Percentiles rank a stretch among this genome's conserved stretches.
Conservation (phyloP, 306 rosid species). For the Biancaea sappan region DNA sequence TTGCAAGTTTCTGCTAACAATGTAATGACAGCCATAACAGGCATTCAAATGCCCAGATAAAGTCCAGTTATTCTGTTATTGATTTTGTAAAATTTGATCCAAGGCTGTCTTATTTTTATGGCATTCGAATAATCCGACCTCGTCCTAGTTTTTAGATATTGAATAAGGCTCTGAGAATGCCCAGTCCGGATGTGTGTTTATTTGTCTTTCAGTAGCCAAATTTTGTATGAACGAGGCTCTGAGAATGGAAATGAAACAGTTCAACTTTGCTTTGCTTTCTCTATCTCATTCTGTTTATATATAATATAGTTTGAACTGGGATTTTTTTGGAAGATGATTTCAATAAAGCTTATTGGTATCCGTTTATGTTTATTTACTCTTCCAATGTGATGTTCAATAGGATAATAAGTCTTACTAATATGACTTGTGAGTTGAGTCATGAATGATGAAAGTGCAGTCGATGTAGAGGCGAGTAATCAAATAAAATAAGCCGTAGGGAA, state of each 20-base stretch:
- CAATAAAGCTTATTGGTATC: too few relatives aligned
- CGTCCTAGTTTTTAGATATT: neutral
- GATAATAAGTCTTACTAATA: too few relatives aligned
- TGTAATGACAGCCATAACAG: slow-evolving; percentile 30
- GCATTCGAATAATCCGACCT: slow-evolving; percentile 19
- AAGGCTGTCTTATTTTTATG: slow-evolving; percentile 27
- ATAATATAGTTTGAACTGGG: neutral
- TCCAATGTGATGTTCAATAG: neutral
- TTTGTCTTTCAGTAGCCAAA: neutral
- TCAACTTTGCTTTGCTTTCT: neutral
- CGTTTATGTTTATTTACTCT: neutral
- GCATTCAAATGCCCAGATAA: slow-evolving; percentile 30
- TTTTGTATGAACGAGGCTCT: too few relatives aligned
- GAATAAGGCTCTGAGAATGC: neutral
- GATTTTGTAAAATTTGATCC: slow-evolving; percentile 30
- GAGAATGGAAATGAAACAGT: neutral
- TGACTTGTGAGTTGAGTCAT: too few relatives aligned
- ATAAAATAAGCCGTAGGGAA: too few relatives aligned
- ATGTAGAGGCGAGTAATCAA: neutral
- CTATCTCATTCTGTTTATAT: neutral
- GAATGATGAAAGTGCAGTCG: neutral
- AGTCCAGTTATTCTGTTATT: slow-evolving; percentile 25
- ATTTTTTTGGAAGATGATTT: too few relatives aligned
- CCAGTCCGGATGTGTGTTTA: neutral
- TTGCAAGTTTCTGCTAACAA: slow-evolving; percentile 32